A percentile compares a stretch with the other conserved stretches of the same genome.
phyloP scores from a whole-genome alignment of 192 early-diverging fungal genomes.

The Chytriomyces hyalinus region DNA sequence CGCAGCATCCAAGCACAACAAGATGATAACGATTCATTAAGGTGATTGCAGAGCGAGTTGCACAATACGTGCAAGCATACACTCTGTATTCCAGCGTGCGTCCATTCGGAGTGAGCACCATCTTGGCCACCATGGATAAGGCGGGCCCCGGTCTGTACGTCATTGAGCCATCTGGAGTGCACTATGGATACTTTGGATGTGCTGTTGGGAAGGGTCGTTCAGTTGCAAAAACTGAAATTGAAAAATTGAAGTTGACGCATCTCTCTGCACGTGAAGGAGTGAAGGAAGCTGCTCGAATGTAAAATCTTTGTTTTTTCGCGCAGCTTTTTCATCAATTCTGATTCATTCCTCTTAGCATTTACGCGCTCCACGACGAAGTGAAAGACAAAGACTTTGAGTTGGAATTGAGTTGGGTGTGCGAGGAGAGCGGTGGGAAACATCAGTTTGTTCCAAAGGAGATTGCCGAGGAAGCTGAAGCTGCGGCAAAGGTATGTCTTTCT shows the following conservation, averaged over 20 bases:
- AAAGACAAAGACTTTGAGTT: slow-evolving; percentile 99
- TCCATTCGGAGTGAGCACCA: slow-evolving; percentile 88
- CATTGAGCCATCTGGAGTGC: slow-evolving; percentile 96
- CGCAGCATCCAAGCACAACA: neutral
- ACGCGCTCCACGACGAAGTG: slow-evolving; percentile 91
- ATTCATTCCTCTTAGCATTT: slow-evolving; percentile 66
- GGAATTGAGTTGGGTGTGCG: slow-evolving; percentile 95
- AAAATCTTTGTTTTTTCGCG: slow-evolving; percentile 40
- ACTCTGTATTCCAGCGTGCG: slow-evolving; percentile 95
- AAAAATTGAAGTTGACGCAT: slow-evolving; percentile 88
- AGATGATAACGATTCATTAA: slow-evolving; percentile 14
- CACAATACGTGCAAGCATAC: slow-evolving; percentile 93
- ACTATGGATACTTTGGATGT: slow-evolving; percentile 94
- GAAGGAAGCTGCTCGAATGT: slow-evolving; percentile 94
- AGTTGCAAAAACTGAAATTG: slow-evolving; percentile 98
- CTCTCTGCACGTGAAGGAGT: slow-evolving; percentile 85
- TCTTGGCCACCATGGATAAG: slow-evolving; percentile 80
- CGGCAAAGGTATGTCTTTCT: slow-evolving; percentile 66
- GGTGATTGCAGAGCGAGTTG: slow-evolving; percentile 91
- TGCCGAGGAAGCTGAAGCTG: slow-evolving; percentile 79
- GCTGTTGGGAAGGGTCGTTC: slow-evolving; percentile 97
- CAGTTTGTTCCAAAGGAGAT: slow-evolving; percentile 87
- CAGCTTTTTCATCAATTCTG: neutral
- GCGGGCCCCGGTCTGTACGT: slow-evolving; percentile 89
- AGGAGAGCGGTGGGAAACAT: slow-evolving; percentile 78